Evolutionary conservation across 2,329 filamentous ascomycete species (phyloP), one percentile per base, ranked within the genome.

Genomic region (Colletotrichum cereale): DNA sequence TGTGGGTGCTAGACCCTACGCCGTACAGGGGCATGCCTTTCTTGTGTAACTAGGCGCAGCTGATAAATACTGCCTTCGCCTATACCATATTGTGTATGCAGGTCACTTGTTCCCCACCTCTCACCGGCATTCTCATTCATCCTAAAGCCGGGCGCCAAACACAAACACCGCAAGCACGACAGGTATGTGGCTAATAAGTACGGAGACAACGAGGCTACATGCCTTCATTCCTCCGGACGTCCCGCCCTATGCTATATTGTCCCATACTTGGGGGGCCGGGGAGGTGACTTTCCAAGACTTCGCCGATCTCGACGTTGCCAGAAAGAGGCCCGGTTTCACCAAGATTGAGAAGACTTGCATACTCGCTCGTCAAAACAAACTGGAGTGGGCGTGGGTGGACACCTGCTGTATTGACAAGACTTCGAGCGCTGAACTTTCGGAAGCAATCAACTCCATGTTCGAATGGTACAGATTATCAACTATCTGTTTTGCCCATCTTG

Each of bases 261-360:
- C 80, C 12, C 80, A 82, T 62, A 81, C 79, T 0, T 82, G 80
- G 80, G 76, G 74, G 26, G 67, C 75, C 2, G 76, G 77, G 1
- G 79, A 81, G 60, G 75, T 80, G 0, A 68, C 73, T 10, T 78
- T 78, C 60, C 73, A 78, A 18, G 75, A 79, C 26, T 71, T 75
- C 26, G 31, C 47, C 29, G 26, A 42, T 18, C 61, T 64, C 34
- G 24, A 55, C 12, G 18, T 29, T 21, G 61, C 50, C 24, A 53
- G 31, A 21, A 24, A 29, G 21, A 55, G 42, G n/a, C 26, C 61
- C 18, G 61, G 61, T n/a, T 64, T 21, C 52, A 31, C 31, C 31
- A 75, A 75, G 53, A 64, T 77, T 14, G 31, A 69, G 12, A 60
- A 53, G 31, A 48, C 66, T 5, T 76, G 74, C 64, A 40, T 53